Evolutionary conservation across 441 rosid species (phyloP), one percentile per base, ranked within the genome.

Genomic region (Pelargonium cotyledonis): DNA sequence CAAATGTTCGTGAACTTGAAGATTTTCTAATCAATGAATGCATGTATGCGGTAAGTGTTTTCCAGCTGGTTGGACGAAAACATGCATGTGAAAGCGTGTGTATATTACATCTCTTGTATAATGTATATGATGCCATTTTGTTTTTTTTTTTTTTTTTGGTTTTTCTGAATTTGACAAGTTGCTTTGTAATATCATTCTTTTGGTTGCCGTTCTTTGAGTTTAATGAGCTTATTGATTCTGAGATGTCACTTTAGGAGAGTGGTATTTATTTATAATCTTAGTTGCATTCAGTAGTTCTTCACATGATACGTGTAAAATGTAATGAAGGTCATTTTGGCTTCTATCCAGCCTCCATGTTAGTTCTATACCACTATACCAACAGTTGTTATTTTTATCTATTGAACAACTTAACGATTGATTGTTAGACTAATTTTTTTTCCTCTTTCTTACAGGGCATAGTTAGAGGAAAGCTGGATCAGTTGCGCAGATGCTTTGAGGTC

Each of bases 11-110:
- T 75, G 95, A 95, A 70, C 99, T 95, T 65, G 97, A 92, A 77
- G 98, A 95, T 85, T 95, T 95, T 83, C 96, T 95, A 66, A 95
- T 95, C 72, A 95, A 95, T 65, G 98, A 92, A 76, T 92, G 99
- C 84, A 95, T 95, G 98, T 92, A 92, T 76, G 86, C 79, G 86
- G 99, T 92, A 82, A 60, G 99, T 85, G 46, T 68, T 75, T 68
- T 72, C 57, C 18, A 9, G 43, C 31, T 11, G 15, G 18, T 60
- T 55, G 66, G 60, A 23, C 49, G 49, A 76, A 61, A 51, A 60
- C 18, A 53, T 16, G 23, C 43, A 40, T 49, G 55, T 4, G 55
- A 49, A 49, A 49, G 55, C 43, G 5, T 55, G 21, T 16, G 16
- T 51, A 18, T n/a, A 51, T 55, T 55, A 21, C 61, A n/a, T 55